Evolutionary conservation across 805 yeast species (phyloP).

Genomic region (Lipomyces yamadae): DNA sequence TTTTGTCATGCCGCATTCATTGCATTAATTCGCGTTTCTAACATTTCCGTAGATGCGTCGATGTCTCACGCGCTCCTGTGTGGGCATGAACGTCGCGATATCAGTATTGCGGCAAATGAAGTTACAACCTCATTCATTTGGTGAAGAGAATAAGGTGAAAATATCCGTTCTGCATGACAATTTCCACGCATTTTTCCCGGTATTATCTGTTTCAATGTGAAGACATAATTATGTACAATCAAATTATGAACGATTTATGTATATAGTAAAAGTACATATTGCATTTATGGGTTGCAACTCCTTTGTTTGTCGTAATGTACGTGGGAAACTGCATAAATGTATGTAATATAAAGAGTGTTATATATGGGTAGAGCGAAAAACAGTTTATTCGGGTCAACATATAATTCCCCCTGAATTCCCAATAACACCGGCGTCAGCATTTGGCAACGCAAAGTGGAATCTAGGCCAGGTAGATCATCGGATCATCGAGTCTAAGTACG

Average conservation of each 20-base stretch:
- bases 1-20: background rate
- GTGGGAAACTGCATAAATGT: background rate
- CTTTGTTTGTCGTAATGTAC: background rate
- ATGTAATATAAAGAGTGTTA: background rate
- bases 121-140: background rate
- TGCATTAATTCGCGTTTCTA: background rate
- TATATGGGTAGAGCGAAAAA: no score
- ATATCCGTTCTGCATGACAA: conserved; percentile 45
- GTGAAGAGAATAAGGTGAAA: conserved; percentile 7
- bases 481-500: background rate
- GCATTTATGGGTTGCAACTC: background rate
- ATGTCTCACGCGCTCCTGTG: conserved; percentile 20
- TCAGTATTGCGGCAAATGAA: conserved; percentile 17
- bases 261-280: background rate
- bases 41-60: background rate
- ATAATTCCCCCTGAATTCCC: background rate
- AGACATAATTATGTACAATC: background rate
- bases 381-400: no score
- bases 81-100: conserved; percentile 26
- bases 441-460: no score
- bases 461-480: background rate
- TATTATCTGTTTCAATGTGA: conserved; percentile 31
- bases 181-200: conserved; percentile 57
- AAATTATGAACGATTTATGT: background rate
- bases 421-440: background rate